Evolutionary conservation across 805 yeast species (phyloP).

Genomic region (Nakazawaea laoshanensis): DNA sequence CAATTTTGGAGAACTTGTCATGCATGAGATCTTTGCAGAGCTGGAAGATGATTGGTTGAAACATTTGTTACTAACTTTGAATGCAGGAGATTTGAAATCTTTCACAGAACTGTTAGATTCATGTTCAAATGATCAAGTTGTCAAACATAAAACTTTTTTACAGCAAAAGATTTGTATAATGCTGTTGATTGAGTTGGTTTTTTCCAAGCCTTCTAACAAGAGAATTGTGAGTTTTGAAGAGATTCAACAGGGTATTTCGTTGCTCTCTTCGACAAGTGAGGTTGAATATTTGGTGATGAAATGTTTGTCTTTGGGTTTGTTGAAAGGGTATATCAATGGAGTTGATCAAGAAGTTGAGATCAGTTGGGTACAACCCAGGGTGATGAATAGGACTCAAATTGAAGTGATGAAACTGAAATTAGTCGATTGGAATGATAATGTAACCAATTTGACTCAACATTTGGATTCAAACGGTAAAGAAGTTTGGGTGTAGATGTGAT

Average conservation of each 20-base stretch:
- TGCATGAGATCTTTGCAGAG: slow-evolving; percentile 70
- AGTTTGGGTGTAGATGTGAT: slow-evolving; percentile 62
- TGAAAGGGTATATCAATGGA: slow-evolving; percentile 89
- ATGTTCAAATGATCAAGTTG: slow-evolving; percentile 40
- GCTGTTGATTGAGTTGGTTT: slow-evolving; percentile 84
- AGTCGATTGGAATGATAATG: slow-evolving; percentile 71
- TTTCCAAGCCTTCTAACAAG: slow-evolving; percentile 63
- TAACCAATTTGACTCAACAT: slow-evolving; percentile 52
- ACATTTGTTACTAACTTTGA: slow-evolving; percentile 59
- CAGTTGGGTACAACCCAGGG: slow-evolving; percentile 95
- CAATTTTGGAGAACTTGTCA: slow-evolving; percentile 90
- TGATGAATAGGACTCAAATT: slow-evolving; percentile 77
- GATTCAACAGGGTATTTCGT: slow-evolving; percentile 60
- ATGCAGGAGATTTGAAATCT: slow-evolving; percentile 64
- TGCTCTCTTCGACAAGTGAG: slow-evolving; percentile 50
- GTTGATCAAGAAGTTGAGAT: slow-evolving; percentile 70
- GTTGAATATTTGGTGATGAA: slow-evolving; percentile 91
- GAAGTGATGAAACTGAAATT: slow-evolving; percentile 66
- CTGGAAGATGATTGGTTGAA: slow-evolving; percentile 45
- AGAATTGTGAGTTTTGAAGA: slow-evolving; percentile 67
- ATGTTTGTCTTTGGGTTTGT: slow-evolving; percentile 74
- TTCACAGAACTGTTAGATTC: slow-evolving; percentile 28
- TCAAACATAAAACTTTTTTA: slow-evolving; percentile 53
- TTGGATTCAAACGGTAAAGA: slow-evolving; percentile 55
- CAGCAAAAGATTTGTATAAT: slow-evolving; percentile 88